These are phyloP conservation scores for Camillea tinctor DNA, from an alignment of 2,329 filamentous ascomycete genomes.

Conservation along the genomic window DNA sequence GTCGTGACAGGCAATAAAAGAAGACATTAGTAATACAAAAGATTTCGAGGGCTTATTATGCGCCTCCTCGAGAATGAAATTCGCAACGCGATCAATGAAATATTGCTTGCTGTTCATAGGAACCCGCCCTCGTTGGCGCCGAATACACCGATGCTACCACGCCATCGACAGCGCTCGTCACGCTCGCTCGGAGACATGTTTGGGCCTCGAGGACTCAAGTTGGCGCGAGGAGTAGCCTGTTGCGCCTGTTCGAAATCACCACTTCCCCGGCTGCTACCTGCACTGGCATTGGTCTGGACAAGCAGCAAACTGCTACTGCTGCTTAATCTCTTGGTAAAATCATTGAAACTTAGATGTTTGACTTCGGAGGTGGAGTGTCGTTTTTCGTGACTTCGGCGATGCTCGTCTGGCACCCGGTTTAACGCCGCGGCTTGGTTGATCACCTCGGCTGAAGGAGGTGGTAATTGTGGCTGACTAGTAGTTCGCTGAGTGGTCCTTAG, in stretches of 20 bases:
- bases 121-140: conserved; percentile 52
- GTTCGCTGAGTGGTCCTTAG: conserved; percentile 47
- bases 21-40: neutral
- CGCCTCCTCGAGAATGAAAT: neutral
- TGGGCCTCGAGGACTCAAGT: conserved; percentile 31
- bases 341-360: conserved; percentile 60
- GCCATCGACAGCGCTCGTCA: conserved; percentile 54
- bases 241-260: conserved; percentile 42
- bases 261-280: conserved; percentile 47
- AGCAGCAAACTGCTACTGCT: conserved; percentile 60
- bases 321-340: conserved; percentile 60
- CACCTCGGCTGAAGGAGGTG: conserved; percentile 23
- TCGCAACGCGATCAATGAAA: neutral
- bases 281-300: conserved; percentile 55
- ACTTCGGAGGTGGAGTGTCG: conserved; percentile 52
- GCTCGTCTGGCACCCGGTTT: conserved; percentile 35
- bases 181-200: conserved; percentile 37
- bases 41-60: neutral
- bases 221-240: conserved; percentile 34
- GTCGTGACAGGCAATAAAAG: neutral
- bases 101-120: conserved; percentile 40
- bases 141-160: conserved; percentile 55
- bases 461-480: conserved; percentile 50
- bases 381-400: conserved; percentile 40
- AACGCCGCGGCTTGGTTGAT: conserved; percentile 19